These are phyloP conservation scores for Murraya paniculata DNA, from an alignment of 345 rosid genomes.

Conservation along the genomic window DNA sequence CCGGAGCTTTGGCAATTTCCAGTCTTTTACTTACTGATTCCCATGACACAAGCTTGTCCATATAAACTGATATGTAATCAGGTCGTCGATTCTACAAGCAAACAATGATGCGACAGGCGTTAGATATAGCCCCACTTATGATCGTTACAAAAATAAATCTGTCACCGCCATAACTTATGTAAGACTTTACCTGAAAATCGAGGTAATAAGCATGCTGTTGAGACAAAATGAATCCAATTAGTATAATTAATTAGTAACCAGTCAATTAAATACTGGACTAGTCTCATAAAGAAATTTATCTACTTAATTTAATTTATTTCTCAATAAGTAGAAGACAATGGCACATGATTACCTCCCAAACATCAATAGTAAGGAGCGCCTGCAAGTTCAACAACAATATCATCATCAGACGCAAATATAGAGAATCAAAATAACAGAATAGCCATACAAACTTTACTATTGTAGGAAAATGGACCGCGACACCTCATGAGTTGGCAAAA, in stretches of 20 bases:
- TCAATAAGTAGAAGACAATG: no score
- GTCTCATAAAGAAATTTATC: not conserved
- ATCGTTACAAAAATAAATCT: not conserved
- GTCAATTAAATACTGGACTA: not conserved
- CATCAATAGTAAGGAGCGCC: constrained; percentile 91
- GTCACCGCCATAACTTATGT: not conserved
- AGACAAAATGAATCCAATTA: constrained; percentile 18
- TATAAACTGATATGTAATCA: constrained; percentile 59
- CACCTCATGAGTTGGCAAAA: no score
- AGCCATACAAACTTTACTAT: not conserved
- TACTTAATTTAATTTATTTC: not conserved
- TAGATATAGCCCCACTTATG: not conserved
- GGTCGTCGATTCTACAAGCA: constrained; percentile 58
- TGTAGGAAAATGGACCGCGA: no score
- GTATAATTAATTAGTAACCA: constrained; percentile 13
- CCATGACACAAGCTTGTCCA: constrained; percentile 93
- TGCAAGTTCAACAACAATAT: constrained; percentile 36
- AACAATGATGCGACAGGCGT: not conserved
- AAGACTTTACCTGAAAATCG: constrained; percentile 69
- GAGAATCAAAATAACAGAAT: constrained; percentile 1
- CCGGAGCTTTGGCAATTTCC: constrained; percentile 57
- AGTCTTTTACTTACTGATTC: constrained; percentile 71
- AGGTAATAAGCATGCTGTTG: constrained; percentile 93
- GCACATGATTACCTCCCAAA: constrained; percentile 76
- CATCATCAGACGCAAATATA: constrained; percentile 13